phyloP scores from a whole-genome alignment of 2,329 filamentous ascomycete species.

The Westerdykella sp. region DNA sequence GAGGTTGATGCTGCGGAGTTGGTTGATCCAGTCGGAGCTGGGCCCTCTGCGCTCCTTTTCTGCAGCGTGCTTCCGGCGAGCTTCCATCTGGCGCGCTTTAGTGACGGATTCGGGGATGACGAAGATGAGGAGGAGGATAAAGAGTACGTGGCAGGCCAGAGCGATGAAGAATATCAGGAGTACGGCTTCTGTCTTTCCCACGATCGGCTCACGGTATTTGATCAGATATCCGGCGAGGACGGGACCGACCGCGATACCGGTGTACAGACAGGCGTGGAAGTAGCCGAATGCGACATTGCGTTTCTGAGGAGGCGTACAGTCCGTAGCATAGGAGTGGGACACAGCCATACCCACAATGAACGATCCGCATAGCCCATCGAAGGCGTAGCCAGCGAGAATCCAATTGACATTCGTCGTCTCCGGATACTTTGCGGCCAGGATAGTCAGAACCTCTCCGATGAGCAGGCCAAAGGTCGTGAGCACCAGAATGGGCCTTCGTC shows the following conservation, averaged over 20 bases:
- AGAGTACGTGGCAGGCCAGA: constrained; percentile 64
- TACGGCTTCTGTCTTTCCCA: constrained; percentile 59
- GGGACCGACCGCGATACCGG: constrained; percentile 82
- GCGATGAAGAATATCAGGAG: constrained; percentile 81
- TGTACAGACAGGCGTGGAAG: constrained; percentile 82
- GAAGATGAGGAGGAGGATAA: constrained; percentile 65
- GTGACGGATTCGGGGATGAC: constrained; percentile 81
- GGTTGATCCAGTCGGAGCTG: constrained; percentile 41
- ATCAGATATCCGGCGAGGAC: constrained; percentile 75
- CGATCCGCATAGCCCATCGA: constrained; percentile 82
- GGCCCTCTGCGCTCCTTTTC: constrained; percentile 34
- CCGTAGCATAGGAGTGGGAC: constrained; percentile 79
- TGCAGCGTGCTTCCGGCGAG: constrained; percentile 59
- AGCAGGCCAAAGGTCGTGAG: constrained; percentile 70
- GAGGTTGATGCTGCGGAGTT: constrained; percentile 53
- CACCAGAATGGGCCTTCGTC: constrained; percentile 68
- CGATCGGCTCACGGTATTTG: constrained; percentile 39
- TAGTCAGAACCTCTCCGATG: constrained; percentile 66
- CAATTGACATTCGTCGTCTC: constrained; percentile 68
- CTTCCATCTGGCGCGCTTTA: constrained; percentile 61
- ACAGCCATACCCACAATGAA: constrained; percentile 78
- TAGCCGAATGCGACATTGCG: constrained; percentile 82
- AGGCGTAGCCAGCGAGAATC: constrained; percentile 67
- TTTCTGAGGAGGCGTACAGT: constrained; percentile 75
- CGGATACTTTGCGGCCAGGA: constrained; percentile 70